Base-by-base conservation (phyloP, 306 rosid species). In the Trichosanthes cucumerina region DNA sequence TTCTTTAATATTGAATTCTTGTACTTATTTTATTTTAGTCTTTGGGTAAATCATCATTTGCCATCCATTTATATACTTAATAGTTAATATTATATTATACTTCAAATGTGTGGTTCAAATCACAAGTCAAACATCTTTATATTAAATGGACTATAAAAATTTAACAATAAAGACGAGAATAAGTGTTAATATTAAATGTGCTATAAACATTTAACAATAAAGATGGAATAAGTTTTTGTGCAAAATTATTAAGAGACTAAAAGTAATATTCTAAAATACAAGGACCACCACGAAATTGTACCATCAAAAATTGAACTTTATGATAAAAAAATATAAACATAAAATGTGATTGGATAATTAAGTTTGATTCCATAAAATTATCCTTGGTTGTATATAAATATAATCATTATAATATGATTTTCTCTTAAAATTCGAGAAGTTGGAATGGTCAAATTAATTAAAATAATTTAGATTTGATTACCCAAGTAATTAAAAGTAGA, bases 361-460 rank as follows among this genome's bases (percentile, higher is more conserved):
- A 19, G 31, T 4, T 38, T 39, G 18, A 68, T 68, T 68, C 74
- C 33, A 39, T 1, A 21, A 8, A 39, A 68, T 68, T 38, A 38
- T 68, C 18, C 15, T 49, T 72, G 57, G 59, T 26, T 26, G 3
- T 47, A 2, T 46, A 71, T 31, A 46, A 71, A 14, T 18, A 66
- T 1, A 44, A n/a, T 24, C 5, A 16, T 14, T 31, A 63, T 0
- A 63, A 63, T 31, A 63, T 31, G 50, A 19, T 44, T 23, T 70
- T 70, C 57, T 71, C 77, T 71, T 71, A 13, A 46, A 71, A 71
- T 71, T 24, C 11, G 77, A 14, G 77, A 71, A 71, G 77, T 71
- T 71, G n/a, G 77, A 71, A 71, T 46, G 77, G 77, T 71, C 77
- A 71, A 71, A 71, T 71, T 71, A 71, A 71, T 71, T 43, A 46